Evolutionary conservation across 1,284 basidiomycete genomes (phyloP).

Genomic region (Puccinia horiana): DNA sequence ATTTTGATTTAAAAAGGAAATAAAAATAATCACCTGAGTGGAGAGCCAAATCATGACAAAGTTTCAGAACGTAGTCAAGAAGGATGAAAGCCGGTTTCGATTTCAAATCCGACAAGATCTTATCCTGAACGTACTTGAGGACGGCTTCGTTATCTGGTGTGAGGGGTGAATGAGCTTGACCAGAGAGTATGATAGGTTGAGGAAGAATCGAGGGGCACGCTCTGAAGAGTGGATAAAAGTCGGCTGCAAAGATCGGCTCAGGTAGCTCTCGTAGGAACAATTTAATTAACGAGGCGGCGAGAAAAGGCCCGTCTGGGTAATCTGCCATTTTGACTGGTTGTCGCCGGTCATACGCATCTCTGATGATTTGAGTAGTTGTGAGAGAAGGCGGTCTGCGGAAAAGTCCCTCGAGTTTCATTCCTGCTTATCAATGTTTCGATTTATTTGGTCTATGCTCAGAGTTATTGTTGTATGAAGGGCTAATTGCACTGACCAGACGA

Average conservation of each 20-base stretch:
- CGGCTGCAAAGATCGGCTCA: slow-evolving; percentile 21
- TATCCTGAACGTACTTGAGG: slow-evolving; percentile 7
- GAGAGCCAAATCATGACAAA: slow-evolving; percentile 38
- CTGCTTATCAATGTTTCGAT: not conserved
- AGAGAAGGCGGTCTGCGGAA: slow-evolving; percentile 45
- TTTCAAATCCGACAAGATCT: not conserved
- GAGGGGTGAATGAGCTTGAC: not conserved
- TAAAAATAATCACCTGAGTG: slow-evolving; percentile 26
- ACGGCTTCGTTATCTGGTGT: not conserved
- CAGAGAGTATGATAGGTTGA: slow-evolving; percentile 17
- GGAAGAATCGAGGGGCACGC: slow-evolving; percentile 11
- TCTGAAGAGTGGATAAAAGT: slow-evolving; percentile 35
- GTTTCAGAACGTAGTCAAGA: slow-evolving; percentile 26
- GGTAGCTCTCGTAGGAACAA: slow-evolving; percentile 40
- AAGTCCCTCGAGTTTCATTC: slow-evolving; percentile 34
- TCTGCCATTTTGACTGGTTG: slow-evolving; percentile 36
- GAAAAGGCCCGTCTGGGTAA: slow-evolving; percentile 32
- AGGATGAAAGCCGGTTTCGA: slow-evolving; percentile 1
- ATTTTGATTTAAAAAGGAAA: not conserved
- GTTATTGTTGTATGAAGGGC: not conserved
- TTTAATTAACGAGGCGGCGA: slow-evolving; percentile 43
- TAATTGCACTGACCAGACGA: slow-evolving; percentile 32
- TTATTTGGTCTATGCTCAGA: not conserved
- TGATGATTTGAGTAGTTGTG: slow-evolving; percentile 31
- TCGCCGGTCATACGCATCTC: slow-evolving; percentile 43